phyloP scores from a whole-genome alignment of 2,329 filamentous ascomycete species.

The Teratosphaeria epicoccoides region DNA sequence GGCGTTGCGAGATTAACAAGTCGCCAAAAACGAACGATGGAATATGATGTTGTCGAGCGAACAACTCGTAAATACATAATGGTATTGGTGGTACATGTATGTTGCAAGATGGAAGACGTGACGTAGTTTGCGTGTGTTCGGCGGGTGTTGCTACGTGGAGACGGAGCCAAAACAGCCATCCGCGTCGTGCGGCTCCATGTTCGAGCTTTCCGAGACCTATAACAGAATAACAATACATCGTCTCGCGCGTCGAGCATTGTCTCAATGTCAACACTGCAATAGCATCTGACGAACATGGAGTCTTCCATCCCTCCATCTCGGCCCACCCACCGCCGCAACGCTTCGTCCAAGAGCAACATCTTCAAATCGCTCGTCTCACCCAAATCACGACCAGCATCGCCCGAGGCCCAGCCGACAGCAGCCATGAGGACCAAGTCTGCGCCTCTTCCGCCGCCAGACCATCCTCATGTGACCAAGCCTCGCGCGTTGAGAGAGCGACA shows the following conservation, averaged over 20 bases:
- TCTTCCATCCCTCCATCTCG: not conserved
- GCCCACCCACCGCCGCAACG: slow-evolving; percentile 21
- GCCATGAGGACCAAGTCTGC: slow-evolving; percentile 21
- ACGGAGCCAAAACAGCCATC: not conserved
- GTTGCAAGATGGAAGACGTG: no score
- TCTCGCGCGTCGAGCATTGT: not conserved
- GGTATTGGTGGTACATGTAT: no score
- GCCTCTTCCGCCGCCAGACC: slow-evolving; percentile 41
- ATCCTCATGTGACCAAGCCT: slow-evolving; percentile 31
- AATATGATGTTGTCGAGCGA: no score
- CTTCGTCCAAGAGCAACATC: slow-evolving; percentile 31
- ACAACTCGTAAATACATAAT: no score
- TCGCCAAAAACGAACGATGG: no score
- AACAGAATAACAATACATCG: no score
- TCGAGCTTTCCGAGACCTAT: no score
- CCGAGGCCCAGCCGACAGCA: slow-evolving; percentile 33
- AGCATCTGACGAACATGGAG: slow-evolving; percentile 1
- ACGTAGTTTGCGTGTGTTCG: no score
- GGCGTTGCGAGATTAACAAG: no score
- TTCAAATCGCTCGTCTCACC: slow-evolving; percentile 45
- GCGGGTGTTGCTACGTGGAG: no score
- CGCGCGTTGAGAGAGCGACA: slow-evolving; percentile 23
- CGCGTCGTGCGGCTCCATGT: no score
- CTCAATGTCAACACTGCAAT: not conserved
- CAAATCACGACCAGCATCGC: slow-evolving; percentile 35